Base-by-base conservation (phyloP, 2,329 filamentous ascomycete genomes). In the Cyclaneusma minus region DNA sequence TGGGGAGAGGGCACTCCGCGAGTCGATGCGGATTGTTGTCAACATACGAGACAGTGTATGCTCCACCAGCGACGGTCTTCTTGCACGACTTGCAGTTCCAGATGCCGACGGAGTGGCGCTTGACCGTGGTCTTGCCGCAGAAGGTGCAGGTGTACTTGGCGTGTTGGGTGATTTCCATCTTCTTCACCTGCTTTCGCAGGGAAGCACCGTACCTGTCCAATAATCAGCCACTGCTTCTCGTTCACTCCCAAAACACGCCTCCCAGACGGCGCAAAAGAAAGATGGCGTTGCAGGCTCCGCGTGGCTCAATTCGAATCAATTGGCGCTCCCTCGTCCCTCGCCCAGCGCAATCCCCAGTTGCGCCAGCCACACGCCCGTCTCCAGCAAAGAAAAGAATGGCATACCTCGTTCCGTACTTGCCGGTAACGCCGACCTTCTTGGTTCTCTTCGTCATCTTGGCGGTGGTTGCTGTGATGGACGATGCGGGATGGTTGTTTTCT, bases 91-190 rank as follows among this genome's bases (percentile, higher is more conserved):
- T 78, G 81, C 89, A 98, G 61, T 87, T 71, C 87, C 87, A 94
- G 71, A 93, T 94, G 51, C 85, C 85, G 48, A 87, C 81, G 39
- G 82, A 75, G 55, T 83, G 68, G 54, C 87, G 77, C 69, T 84
- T 84, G 55, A 93, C 84, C 49, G 77, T 80, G 57, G 74, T 77
- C 78, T 95, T 95, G 55, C 87, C 87, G 73, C 84, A 93, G 80
- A 95, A 98, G 44, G 85, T 87, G 76, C 87, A 95, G 55, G 76
- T 75, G 60, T 94, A 95, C 60, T 79, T 79, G 66, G 84, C 83
- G 71, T 98, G 89, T 64, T 95, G 89, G 52, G 82, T 81, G 60
- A 95, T 81, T 78, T 95, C 89, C 79, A 94, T 93, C 81, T 94
- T 94, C 83, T 95, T 95, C 56, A 89, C 78, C 60, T 84, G 85